Evolutionary conservation across 371 early-diverging fungal species (phyloP), one percentile per base, ranked within the genome.

Genomic region (Actinomortierella wolfii): DNA sequence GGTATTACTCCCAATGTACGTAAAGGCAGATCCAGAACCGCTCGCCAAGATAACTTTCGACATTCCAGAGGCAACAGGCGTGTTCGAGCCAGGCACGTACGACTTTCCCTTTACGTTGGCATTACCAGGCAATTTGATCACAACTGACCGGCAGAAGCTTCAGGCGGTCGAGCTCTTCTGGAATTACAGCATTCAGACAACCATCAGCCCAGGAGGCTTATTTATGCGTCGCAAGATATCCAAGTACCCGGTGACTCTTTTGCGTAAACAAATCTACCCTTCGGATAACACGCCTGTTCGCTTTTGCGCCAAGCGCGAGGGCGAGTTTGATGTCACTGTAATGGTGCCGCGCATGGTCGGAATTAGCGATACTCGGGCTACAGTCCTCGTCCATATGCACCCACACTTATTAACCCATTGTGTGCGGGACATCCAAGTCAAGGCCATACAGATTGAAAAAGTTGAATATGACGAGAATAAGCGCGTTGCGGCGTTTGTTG

Each of bases 71-170:
- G 34, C 34, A 4, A 34, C 34, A 34, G 34, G 34, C 34, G 34
- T 21, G 9, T 73, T 62, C 23, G 52, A 53, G 44, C 63, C 67
- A 0, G 73, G 73, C 0, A 62, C 61, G 0, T 49, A 73, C 60
- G n/a, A 45, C 11, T 53, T 66, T 3, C 62, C 62, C 0, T 66
- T 73, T 29, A 42, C 42, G 14, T 26, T 73, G 5, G 7, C 59
- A 15, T 29, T 73, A 52, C 73, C 73, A 20, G 67, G 73, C 2
- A 54, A 66, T 54, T 23, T 73, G 7, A 53, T 59, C 6, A 51
- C 73, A 40, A 63, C 63, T 5, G 51, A 51, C n/a, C n/a, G 50
- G 13, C 6, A 55, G 5, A 55, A 46, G 42, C 28, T 73, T 2
- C 61, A 59, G 39, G 34, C 59, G 0, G 17, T n/a, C 17, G n/a